phyloP scores from a whole-genome alignment of 176 grass and related monocot genomes.

The Dendrocalamus sinicus region DNA sequence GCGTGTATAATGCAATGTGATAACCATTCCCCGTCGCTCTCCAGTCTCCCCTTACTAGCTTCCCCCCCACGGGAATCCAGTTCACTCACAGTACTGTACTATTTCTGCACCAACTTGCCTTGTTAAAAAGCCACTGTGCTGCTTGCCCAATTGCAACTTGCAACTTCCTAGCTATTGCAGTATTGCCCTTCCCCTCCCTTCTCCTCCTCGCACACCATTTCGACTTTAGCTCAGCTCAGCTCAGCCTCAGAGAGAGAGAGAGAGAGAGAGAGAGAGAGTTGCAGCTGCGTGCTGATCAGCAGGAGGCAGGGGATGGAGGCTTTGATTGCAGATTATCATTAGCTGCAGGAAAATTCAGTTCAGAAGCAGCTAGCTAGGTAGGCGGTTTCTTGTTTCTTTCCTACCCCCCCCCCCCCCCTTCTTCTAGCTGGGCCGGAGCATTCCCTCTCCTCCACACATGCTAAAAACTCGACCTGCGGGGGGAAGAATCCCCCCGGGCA shows the following conservation, averaged over 20 bases:
- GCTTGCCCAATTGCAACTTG: constrained; percentile 1
- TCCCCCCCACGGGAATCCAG: constrained; percentile 26
- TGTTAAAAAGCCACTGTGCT: constrained; percentile 21
- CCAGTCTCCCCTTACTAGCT: not conserved
- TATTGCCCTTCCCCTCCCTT: too few relatives aligned
- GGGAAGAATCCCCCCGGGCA: too few relatives aligned
- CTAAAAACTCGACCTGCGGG: too few relatives aligned
- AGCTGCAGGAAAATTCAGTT: not conserved
- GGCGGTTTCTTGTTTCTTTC: constrained; percentile 11
- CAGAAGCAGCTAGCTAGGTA: not conserved
- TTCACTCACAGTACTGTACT: constrained; percentile 21
- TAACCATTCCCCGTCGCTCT: constrained; percentile 52
- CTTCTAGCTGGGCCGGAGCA: constrained; percentile 6
- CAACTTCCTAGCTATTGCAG: not conserved
- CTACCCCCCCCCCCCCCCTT: not conserved
- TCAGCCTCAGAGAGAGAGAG: not conserved
- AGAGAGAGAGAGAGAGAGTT: not conserved
- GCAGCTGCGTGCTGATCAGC: not conserved
- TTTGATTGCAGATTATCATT: not conserved
- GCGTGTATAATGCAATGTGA: not conserved
- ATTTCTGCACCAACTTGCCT: constrained; percentile 25
- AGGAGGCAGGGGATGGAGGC: not conserved
- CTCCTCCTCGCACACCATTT: not conserved
- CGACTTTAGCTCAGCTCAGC: not conserved
- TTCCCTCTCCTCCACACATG: constrained; percentile 15